Conservation (phyloP, 75 land plant species). For the Selaginella moellendorffii region DNA sequence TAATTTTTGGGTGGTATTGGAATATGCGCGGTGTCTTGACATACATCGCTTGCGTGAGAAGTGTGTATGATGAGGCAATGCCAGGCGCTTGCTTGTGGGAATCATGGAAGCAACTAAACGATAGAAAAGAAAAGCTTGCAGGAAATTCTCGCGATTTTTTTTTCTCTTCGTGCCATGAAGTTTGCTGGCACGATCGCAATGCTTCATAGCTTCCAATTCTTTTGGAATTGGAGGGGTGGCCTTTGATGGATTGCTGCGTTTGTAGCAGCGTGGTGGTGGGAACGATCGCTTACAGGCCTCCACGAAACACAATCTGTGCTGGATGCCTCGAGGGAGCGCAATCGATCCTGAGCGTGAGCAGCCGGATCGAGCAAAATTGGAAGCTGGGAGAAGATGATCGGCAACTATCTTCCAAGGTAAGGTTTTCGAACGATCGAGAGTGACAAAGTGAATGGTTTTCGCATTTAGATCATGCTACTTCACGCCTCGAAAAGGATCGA, state of each 20-base stretch:
- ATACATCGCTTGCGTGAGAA: too few relatives aligned
- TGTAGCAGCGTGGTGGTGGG: constrained; percentile 47
- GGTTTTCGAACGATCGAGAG: background rate
- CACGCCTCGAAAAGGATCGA: constrained; percentile 37
- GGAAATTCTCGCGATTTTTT: too few relatives aligned
- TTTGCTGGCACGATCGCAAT: too few relatives aligned
- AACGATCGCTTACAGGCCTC: constrained; percentile 45
- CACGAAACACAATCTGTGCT: constrained; percentile 52
- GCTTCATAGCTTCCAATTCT: too few relatives aligned
- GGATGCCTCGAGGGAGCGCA: constrained; percentile 64
- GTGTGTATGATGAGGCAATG: too few relatives aligned
- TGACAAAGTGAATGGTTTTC: background rate
- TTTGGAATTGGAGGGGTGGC: background rate
- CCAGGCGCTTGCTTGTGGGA: too few relatives aligned
- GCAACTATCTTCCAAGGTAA: constrained; percentile 5
- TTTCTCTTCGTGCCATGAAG: too few relatives aligned
- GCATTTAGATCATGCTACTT: constrained; percentile 29
- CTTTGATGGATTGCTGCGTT: constrained; percentile 61
- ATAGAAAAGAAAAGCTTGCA: too few relatives aligned
- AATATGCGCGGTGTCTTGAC: too few relatives aligned
- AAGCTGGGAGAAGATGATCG: constrained; percentile 9
- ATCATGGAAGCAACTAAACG: too few relatives aligned
- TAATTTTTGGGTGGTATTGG: too few relatives aligned
- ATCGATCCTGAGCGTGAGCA: constrained; percentile 15
- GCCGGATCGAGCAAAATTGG: constrained; percentile 20